A percentile compares a stretch with the other conserved stretches of the same genome.
These are phyloP conservation scores for Saccharomycopsis capsularis DNA, from an alignment of 805 yeast genomes.

Conservation along the genomic window DNA sequence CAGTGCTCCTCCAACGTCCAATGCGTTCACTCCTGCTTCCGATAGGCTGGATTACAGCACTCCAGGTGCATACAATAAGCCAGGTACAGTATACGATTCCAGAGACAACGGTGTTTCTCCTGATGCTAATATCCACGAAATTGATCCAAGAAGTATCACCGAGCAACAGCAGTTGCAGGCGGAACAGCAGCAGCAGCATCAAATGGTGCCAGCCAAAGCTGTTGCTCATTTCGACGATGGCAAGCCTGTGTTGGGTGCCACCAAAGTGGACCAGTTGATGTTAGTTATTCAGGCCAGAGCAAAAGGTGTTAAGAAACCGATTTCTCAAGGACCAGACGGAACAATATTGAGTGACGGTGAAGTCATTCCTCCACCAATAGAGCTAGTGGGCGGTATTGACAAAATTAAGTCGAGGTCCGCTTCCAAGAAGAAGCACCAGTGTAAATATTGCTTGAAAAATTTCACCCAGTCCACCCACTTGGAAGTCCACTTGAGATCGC, in stretches of 20 bases:
- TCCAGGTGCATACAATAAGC: not conserved
- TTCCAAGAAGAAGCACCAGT: constrained; percentile 49
- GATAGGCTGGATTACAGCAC: constrained; percentile 8
- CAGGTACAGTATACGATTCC: no score
- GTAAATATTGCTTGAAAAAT: constrained; percentile 69
- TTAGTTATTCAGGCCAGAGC: constrained; percentile 83
- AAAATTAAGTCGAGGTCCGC: constrained; percentile 37
- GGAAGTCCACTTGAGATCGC: constrained; percentile 83
- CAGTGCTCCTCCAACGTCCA: constrained; percentile 19
- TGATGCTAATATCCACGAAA: not conserved
- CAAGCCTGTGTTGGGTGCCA: constrained; percentile 71
- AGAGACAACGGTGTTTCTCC: no score
- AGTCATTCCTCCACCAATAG: constrained; percentile 51
- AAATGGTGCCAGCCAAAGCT: constrained; percentile 18
- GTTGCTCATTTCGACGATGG: constrained; percentile 38
- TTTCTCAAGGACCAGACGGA: constrained; percentile 64
- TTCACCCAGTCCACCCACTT: constrained; percentile 88
- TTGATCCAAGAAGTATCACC: not conserved
- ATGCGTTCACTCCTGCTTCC: constrained; percentile 17
- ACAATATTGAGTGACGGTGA: constrained; percentile 49
- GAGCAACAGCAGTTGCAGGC: constrained; percentile 1
- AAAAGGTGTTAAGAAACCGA: constrained; percentile 60
- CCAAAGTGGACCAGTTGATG: constrained; percentile 88
- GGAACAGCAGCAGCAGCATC: constrained; percentile 20
- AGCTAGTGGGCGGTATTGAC: constrained; percentile 74